phyloP scores from a whole-genome alignment of 1,139 yeast genomes.

The Lodderomyces parapsilosis region DNA sequence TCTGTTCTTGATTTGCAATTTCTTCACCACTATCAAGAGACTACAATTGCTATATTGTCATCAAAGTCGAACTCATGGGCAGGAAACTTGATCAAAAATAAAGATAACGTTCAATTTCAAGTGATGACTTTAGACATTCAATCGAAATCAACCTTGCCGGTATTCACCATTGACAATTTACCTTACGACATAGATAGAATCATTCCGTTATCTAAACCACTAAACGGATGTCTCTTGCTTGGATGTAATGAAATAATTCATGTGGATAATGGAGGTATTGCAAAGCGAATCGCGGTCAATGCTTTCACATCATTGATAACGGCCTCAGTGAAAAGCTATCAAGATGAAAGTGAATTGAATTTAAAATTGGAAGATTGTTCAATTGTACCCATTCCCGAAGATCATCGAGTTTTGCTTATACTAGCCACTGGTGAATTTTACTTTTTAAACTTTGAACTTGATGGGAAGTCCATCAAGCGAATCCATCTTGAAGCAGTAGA shows the following conservation, averaged over 20 bases:
- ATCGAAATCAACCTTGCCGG: conserved; percentile 64
- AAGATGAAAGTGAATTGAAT: conserved; percentile 54
- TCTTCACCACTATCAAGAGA: conserved; percentile 70
- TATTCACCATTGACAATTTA: conserved; percentile 59
- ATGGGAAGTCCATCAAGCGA: conserved; percentile 45
- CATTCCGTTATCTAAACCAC: conserved; percentile 62
- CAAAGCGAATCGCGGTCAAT: conserved; percentile 67
- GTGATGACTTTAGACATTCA: conserved; percentile 66
- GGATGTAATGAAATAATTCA: conserved; percentile 82
- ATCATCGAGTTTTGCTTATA: conserved; percentile 53
- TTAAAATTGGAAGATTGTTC: conserved; percentile 59
- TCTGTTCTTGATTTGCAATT: conserved; percentile 66
- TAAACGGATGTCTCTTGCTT: conserved; percentile 68
- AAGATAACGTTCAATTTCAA: conserved; percentile 63
- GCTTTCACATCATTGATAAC: conserved; percentile 52
- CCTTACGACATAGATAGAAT: conserved; percentile 75
- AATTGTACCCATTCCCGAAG: conserved; percentile 45
- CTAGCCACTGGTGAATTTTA: conserved; percentile 52
- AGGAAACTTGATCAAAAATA: conserved; percentile 58
- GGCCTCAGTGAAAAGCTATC: conserved; percentile 44
- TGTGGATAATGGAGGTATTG: conserved; percentile 78
- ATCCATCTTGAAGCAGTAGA: conserved; percentile 31
- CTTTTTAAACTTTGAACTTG: conserved; percentile 51
- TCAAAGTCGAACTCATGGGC: conserved; percentile 73
- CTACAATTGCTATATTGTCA: conserved; percentile 74